phyloP scores from a whole-genome alignment of 2,329 filamentous ascomycete species.

The Fusarium tjaetaba region DNA sequence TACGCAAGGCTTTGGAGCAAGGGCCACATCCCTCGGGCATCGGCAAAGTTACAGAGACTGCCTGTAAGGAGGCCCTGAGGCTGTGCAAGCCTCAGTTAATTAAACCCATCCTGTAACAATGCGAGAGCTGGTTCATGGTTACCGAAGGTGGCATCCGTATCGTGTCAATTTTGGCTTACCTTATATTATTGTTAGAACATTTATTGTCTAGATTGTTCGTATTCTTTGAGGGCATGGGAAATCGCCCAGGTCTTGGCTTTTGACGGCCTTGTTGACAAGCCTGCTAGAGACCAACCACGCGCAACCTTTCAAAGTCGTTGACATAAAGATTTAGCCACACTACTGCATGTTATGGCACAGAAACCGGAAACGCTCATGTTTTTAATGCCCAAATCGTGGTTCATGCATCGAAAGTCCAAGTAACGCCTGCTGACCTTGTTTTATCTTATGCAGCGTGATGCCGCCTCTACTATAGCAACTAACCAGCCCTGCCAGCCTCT shows the following conservation, averaged over 20 bases:
- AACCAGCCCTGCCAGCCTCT: neutral
- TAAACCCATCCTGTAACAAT: slow-evolving; percentile 33
- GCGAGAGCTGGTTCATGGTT: slow-evolving; percentile 14
- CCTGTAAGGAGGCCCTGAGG: slow-evolving; percentile 10
- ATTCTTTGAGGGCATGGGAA: neutral
- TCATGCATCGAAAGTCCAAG: slow-evolving; percentile 14
- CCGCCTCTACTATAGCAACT: neutral
- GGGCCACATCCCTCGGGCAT: slow-evolving; percentile 19
- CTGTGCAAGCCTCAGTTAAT: slow-evolving; percentile 39
- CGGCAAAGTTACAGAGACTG: slow-evolving; percentile 22
- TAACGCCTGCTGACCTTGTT: slow-evolving; percentile 8
- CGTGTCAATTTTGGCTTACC: neutral
- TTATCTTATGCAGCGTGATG: slow-evolving; percentile 2
- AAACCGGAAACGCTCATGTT: slow-evolving; percentile 24
- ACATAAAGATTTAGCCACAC: slow-evolving; percentile 18
- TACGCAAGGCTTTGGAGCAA: slow-evolving; percentile 7
- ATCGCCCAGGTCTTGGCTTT: slow-evolving; percentile 21
- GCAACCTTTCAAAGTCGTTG: slow-evolving; percentile 15
- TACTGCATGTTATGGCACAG: slow-evolving; percentile 14
- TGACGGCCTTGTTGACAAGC: neutral
- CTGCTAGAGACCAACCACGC: slow-evolving; percentile 7
- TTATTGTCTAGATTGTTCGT: neutral
- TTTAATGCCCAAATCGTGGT: slow-evolving; percentile 4
- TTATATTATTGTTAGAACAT: neutral
- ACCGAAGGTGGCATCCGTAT: slow-evolving; percentile 6